These are phyloP conservation scores for Skeletonema potamos DNA, from an alignment of 108 stramenopile genomes.

Conservation along the genomic window DNA sequence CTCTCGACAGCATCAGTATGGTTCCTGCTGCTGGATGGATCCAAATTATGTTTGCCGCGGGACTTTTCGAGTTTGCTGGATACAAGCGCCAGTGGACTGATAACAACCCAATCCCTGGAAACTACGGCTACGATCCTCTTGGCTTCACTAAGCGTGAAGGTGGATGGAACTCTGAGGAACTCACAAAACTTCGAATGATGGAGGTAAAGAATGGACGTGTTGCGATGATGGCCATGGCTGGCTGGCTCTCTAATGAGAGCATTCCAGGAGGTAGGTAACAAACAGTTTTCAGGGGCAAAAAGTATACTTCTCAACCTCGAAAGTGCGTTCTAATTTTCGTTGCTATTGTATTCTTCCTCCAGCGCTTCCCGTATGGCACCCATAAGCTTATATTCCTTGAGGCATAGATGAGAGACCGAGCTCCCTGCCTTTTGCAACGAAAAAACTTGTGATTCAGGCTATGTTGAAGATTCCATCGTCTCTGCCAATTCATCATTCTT, in stretches of 20 bases:
- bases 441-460: background rate
- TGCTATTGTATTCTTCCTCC: too few species aligned
- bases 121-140: constrained; percentile 83
- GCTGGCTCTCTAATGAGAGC: constrained; percentile 68
- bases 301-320: too few species aligned
- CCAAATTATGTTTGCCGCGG: constrained; percentile 66
- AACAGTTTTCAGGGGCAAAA: too few species aligned
- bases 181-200: constrained; percentile 71
- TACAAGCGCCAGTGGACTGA: constrained; percentile 69
- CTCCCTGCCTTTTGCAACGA: background rate
- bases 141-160: constrained; percentile 77
- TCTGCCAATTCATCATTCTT: background rate
- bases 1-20: constrained; percentile 71
- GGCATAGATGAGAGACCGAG: background rate
- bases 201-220: constrained; percentile 85
- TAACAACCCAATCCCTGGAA: constrained; percentile 59
- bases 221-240: constrained; percentile 81
- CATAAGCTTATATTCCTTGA: background rate
- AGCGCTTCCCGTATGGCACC: background rate
- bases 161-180: constrained; percentile 55
- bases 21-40: constrained; percentile 67
- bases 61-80: constrained; percentile 68
- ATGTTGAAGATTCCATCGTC: background rate
- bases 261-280: constrained; percentile 52
- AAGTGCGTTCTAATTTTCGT: too few species aligned